Conservation (phyloP, 495 filamentous ascomycete genomes). For the Trichoderma asperelloides region DNA sequence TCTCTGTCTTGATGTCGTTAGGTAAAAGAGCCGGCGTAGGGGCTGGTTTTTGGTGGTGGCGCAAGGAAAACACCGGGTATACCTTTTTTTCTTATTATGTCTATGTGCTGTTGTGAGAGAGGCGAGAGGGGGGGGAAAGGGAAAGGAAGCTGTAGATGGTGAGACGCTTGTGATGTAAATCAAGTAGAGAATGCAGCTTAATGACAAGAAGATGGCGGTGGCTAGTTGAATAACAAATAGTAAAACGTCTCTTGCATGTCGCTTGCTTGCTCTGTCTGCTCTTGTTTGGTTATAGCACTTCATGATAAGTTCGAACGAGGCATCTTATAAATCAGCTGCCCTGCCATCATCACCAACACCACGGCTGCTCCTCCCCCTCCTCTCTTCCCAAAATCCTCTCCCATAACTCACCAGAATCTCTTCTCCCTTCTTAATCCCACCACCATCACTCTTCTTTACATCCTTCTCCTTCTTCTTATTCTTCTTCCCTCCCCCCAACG, state of each 20-base stretch:
- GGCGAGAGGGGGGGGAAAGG: neutral
- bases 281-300: neutral
- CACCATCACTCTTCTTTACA: slow-evolving; percentile 22
- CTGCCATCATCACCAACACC: neutral
- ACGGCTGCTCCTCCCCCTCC: slow-evolving; percentile 12
- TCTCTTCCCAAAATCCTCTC: slow-evolving; percentile 54
- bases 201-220: neutral
- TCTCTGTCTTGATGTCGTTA: neutral
- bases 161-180: neutral
- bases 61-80: slow-evolving; percentile 6
- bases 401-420: slow-evolving; percentile 60
- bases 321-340: neutral
- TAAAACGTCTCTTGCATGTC: neutral
- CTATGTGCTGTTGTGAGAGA: neutral
- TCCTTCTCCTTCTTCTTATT: slow-evolving; percentile 34
- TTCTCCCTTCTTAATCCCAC: slow-evolving; percentile 46
- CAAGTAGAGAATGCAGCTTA: neutral
- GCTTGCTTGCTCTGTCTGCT: neutral
- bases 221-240: neutral
- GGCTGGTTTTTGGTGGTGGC: neutral
- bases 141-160: neutral
- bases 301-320: neutral
- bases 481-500: slow-evolving; percentile 45
- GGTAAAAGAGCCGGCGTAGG: slow-evolving; percentile 9
- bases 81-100: neutral